Evolutionary conservation across 2,329 filamentous ascomycete genomes (phyloP).

Genomic region (Remersonia thermophila): DNA sequence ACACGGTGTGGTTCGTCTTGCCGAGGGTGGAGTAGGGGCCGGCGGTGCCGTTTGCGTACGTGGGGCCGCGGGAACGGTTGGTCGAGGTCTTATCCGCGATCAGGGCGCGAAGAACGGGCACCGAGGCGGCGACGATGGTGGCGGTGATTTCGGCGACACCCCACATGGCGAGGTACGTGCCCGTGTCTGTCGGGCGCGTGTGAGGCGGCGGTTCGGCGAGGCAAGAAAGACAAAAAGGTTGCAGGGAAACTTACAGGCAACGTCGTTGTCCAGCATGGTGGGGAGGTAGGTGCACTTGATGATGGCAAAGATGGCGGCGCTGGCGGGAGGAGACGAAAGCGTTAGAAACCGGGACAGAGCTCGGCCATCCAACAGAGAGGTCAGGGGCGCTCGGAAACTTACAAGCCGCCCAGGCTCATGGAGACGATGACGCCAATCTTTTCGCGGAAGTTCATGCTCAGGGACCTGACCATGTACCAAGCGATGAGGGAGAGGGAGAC

Average conservation of each 20-base stretch:
- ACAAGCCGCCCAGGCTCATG: constrained; percentile 31
- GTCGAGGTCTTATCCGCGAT: constrained; percentile 2
- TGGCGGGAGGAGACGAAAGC: constrained; percentile 5
- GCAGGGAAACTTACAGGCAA: background rate
- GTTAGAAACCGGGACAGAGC: no score
- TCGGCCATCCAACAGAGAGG: no score
- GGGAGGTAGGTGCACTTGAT: constrained; percentile 10
- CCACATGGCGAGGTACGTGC: constrained; percentile 10
- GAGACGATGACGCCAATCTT: constrained; percentile 27
- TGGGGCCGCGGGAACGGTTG: no score
- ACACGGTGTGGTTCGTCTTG: no score
- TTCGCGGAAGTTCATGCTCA: constrained; percentile 26
- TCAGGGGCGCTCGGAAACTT: no score
- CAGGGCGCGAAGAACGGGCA: constrained; percentile 11
- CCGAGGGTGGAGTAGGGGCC: no score
- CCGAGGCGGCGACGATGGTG: constrained; percentile 15
- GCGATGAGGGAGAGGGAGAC: constrained; percentile 27
- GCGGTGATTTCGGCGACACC: constrained; percentile 18
- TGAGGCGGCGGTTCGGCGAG: no score
- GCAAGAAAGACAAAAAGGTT: no score
- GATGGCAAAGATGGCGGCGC: constrained; percentile 12
- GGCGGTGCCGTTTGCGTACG: no score
- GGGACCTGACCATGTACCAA: constrained; percentile 27
- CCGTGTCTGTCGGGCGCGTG: constrained; percentile 1
- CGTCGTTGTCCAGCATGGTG: constrained; percentile 5